Evolutionary conservation across 2,329 filamentous ascomycete species (phyloP).

Genomic region (Fusarium sp.): DNA sequence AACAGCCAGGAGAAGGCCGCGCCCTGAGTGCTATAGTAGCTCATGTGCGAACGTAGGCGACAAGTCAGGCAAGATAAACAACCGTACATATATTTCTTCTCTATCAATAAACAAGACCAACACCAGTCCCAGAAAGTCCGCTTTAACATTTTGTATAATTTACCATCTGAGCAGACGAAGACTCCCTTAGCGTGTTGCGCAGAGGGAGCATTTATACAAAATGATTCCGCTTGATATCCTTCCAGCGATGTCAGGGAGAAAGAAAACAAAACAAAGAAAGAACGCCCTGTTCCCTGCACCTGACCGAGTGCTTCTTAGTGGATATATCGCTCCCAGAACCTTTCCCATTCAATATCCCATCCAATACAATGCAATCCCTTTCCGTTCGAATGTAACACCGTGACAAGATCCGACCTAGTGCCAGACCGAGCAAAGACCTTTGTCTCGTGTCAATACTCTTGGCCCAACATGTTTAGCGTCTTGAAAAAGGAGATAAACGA

Average conservation of each 20-base stretch:
- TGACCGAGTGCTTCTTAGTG: neutral
- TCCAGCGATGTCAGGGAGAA: slow-evolving; percentile 1
- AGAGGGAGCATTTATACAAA: neutral
- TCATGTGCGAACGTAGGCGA: neutral
- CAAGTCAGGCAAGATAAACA: neutral
- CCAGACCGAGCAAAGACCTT: neutral
- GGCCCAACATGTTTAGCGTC: neutral
- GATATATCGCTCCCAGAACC: slow-evolving; percentile 13
- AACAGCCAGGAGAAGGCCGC: neutral
- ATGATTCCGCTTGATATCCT: neutral
- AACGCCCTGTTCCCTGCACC: slow-evolving; percentile 14
- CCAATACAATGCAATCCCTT: slow-evolving; percentile 21
- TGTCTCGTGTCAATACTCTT: neutral
- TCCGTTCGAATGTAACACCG: slow-evolving; percentile 9
- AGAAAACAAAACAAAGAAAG: neutral
- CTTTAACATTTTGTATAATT: neutral
- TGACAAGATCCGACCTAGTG: neutral
- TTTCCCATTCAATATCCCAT: slow-evolving; percentile 7
- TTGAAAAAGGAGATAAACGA: slow-evolving; percentile 8
- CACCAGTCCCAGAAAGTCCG: neutral
- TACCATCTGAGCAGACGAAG: neutral
- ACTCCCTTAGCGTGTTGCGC: neutral
- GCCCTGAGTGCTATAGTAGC: neutral
- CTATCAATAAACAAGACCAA: slow-evolving; percentile 7
- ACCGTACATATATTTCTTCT: slow-evolving; percentile 11